Base-by-base conservation (phyloP, 2,329 filamentous ascomycete species). In the Trichoderma endophyticum region DNA sequence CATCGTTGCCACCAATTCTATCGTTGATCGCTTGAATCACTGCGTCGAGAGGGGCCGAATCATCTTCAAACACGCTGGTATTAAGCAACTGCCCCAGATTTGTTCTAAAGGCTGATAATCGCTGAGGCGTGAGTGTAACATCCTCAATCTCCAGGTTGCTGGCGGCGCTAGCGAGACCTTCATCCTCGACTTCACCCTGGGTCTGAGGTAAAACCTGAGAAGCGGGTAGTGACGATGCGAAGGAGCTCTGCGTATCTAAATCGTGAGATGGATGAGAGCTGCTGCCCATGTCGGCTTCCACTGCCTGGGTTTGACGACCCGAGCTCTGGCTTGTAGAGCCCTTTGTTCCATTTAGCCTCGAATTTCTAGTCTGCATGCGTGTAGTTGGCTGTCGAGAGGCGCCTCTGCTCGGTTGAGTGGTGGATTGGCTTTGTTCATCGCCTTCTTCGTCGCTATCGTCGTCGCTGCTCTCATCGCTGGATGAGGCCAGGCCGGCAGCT, bases 11-110 rank as follows among this genome's bases (percentile, higher is more conserved):
- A 15, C 88, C 86, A 61, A 97, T 77, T 76, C 90, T 89, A 4
- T 84, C 84, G 80, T 99, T 99, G 65, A 99, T 92, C 9, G 93
- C 93, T 4, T 86, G 87, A 21, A 98, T 86, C 36, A 99, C 86
- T 30, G 89, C 88, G 74, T 90, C 89, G 2, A 98, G 87, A 73
- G 91, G 87, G 15, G 94, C 94, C 21, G 91, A 90, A 77, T 98
- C 96, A 73, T 97, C 93, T 36, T 91, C 89, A 79, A 99, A 99
- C n/a, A 99, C 82, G 14, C 89, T 86, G 0, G 92, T 92, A 77
- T 92, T 91, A 78, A 97, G 91, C 69, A 99, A 86, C 77, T 93
- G 92, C 28, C 96, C 96, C 3, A 99, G 86, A 2, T 92, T 89
- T 12, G 89, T 89, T 70, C 93, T 90, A 90, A 99, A 99, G 1